Conservation (phyloP, 176 grass and related monocot species). For the Sorghum bicolor region DNA sequence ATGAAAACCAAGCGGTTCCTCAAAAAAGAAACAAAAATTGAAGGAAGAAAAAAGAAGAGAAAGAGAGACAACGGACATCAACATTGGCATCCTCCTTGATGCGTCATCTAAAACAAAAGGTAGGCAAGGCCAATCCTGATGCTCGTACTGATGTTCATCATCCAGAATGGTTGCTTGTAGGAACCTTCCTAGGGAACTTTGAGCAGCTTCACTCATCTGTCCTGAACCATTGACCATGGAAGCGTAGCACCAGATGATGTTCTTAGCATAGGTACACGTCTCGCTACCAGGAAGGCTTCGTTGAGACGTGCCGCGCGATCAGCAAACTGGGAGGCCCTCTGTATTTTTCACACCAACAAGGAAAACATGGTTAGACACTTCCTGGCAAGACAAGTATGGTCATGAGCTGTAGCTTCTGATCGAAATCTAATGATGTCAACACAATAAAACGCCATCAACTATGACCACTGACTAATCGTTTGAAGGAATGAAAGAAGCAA, state of each 20-base stretch:
- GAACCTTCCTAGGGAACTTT: background rate
- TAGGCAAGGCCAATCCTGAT: background rate
- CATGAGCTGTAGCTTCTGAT: background rate
- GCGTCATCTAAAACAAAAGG: background rate
- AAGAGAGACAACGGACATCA: background rate
- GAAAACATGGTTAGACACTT: constrained; percentile 23
- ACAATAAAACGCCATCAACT: background rate
- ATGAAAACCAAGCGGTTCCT: background rate
- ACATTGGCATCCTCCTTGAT: background rate
- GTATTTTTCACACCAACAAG: constrained; percentile 27
- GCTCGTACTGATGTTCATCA: background rate
- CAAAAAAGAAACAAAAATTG: background rate
- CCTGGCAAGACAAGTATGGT: background rate
- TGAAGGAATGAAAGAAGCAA: background rate
- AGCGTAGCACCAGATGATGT: constrained; percentile 36
- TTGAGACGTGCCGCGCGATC: constrained; percentile 45
- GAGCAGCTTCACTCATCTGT: constrained; percentile 40
- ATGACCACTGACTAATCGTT: background rate
- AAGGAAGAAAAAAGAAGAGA: background rate
- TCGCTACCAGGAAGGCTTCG: constrained; percentile 61
- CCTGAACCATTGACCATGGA: constrained; percentile 61
- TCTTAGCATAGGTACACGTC: constrained; percentile 53
- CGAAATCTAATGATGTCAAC: constrained; percentile 6
- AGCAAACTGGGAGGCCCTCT: constrained; percentile 60
- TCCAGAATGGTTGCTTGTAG: background rate